A percentile compares a stretch with the other conserved stretches of the same genome.
Conservation (phyloP, 177 flowering plant species). For the Vitis hybrid region DNA sequence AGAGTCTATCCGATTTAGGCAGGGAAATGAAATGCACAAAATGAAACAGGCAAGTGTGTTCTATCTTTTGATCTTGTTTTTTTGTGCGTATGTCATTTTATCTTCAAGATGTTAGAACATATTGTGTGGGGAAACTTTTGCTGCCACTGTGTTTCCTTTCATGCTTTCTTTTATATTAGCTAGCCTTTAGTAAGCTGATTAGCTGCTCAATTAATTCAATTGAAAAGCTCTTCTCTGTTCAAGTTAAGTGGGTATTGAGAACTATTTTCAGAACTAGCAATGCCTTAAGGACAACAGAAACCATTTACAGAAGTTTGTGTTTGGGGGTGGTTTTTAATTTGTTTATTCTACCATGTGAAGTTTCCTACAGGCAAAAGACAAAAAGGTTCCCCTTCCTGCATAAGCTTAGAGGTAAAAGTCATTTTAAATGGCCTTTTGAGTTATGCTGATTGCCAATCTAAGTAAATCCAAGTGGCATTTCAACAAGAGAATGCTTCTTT, state of each 20-base stretch:
- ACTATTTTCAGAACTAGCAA: background rate
- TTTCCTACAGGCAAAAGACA: too few relatives aligned
- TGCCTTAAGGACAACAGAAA: too few relatives aligned
- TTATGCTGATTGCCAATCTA: background rate
- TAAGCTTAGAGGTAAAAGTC: too few relatives aligned
- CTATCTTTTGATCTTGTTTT: background rate
- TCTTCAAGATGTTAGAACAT: too few relatives aligned
- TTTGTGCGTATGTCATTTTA: background rate
- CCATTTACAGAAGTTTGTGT: too few relatives aligned
- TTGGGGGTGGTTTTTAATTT: too few relatives aligned
- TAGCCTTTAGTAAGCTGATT: too few relatives aligned
- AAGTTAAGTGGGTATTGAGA: background rate
- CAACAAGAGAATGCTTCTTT: background rate
- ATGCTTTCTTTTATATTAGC: too few relatives aligned
- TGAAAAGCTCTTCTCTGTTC: background rate
- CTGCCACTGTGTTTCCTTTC: background rate
- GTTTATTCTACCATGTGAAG: too few relatives aligned
- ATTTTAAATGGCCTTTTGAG: background rate
- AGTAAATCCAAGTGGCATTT: background rate
- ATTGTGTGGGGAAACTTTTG: background rate
- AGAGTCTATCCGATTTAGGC: constrained; percentile 34
- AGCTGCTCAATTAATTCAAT: too few relatives aligned
- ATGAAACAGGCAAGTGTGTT: constrained; percentile 36
- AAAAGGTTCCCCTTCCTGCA: too few relatives aligned
- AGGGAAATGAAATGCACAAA: constrained; percentile 46